Evolutionary conservation across 352 stramenopile species (phyloP), one percentile per base, ranked within the genome.

Genomic region (Phytophthora podocarpi): DNA sequence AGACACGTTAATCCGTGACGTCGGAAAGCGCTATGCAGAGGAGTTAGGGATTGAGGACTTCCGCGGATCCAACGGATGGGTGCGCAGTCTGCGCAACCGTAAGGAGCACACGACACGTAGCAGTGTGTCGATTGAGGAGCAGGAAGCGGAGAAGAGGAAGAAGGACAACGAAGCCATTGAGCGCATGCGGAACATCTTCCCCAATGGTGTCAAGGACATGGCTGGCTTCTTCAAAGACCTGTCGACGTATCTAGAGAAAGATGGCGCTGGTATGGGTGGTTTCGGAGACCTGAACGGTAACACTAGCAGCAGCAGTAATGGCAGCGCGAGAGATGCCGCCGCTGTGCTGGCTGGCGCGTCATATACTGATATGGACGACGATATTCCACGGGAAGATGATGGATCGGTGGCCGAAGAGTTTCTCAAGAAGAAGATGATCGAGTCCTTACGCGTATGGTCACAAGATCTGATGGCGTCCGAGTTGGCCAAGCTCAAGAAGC

Each of bases 401-500:
- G 73, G 62, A 18, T 61, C 66, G 0, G 50, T 76, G 5, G 71
- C 78, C 3, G 79, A 90, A 34, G 81, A 87, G 45, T 82, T 80
- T 26, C 50, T 90, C 6, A 87, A 86, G 31, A 89, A 89, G 66
- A 90, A 90, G 50, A 90, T 92, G 81, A 74, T 90, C 40, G 83
- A 89, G 36, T 79, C 77, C 12, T 52, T 92, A 36, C 79, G 83
- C 0, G 26, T 62, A 12, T 92, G 83, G 83, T 90, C 83, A 2
- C 79, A 92, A 43, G 83, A 92, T 43, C 64, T 92, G 8, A 76
- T 89, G 69, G 74, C 87, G 37, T 65, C 78, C 10, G 83, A 92
- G 54, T 48, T 92, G 13, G 64, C 67, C 12, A 83, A 85, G 34
- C 76, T 92, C 40, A 92, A 92, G 62, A 86, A 80, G 54, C 79